These are phyloP conservation scores for Penicillium robsamsonii DNA, from an alignment of 495 filamentous ascomycete species.

Conservation along the genomic window DNA sequence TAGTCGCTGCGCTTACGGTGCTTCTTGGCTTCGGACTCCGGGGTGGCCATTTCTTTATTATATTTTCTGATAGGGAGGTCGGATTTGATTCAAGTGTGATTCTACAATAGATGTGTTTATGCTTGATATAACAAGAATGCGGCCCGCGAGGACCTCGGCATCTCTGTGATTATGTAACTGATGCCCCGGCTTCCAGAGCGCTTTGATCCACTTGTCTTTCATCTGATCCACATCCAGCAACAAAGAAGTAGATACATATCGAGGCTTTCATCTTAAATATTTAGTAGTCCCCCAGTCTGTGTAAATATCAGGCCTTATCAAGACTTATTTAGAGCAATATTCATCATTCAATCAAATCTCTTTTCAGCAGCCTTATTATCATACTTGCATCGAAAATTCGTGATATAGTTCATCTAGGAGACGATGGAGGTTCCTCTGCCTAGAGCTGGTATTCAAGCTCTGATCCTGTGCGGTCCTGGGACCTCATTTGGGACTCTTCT, in stretches of 20 bases:
- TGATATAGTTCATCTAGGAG: not conserved
- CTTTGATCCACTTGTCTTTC: slow-evolving; percentile 4
- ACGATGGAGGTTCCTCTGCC: not conserved
- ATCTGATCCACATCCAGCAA: slow-evolving; percentile 7
- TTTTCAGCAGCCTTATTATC: not conserved
- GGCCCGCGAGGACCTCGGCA: slow-evolving; percentile 26
- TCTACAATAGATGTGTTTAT: not conserved
- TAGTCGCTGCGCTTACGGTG: slow-evolving; percentile 69
- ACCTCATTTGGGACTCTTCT: not conserved
- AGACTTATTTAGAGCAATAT: not conserved
- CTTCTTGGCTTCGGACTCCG: slow-evolving; percentile 54
- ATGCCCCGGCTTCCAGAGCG: not conserved
- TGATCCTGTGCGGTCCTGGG: slow-evolving; percentile 2
- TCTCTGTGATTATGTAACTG: slow-evolving; percentile 24
- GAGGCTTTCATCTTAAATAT: not conserved
- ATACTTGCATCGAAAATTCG: not conserved
- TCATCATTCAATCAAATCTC: not conserved
- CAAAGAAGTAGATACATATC: not conserved
- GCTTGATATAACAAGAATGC: not conserved
- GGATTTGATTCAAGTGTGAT: not conserved
- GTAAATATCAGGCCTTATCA: not conserved
- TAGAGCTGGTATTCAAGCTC: not conserved
- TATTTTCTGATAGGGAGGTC: not conserved
- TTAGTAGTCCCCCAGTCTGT: not conserved
- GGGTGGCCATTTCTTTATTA: slow-evolving; percentile 24